These are phyloP conservation scores for Casuarina equisetifolia DNA, from an alignment of 306 rosid genomes.

Conservation along the genomic window DNA sequence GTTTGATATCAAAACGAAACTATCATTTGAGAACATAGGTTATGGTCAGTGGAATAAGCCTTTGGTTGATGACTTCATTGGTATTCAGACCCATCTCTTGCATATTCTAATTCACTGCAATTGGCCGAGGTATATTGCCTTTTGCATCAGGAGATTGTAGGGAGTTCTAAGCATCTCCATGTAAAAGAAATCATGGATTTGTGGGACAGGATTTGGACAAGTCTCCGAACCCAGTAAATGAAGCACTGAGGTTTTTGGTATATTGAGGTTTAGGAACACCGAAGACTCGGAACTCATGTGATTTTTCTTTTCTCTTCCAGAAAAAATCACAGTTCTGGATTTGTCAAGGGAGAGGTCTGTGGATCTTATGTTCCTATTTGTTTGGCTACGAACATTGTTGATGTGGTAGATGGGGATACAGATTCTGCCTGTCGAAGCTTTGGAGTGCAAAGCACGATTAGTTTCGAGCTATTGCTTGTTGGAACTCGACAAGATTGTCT, in stretches of 20 bases:
- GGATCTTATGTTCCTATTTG: slow-evolving; percentile 11
- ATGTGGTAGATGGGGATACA: too few species aligned
- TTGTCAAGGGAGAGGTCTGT: too few species aligned
- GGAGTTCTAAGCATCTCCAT: slow-evolving; percentile 61
- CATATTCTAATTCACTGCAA: slow-evolving; percentile 73
- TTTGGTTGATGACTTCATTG: slow-evolving; percentile 14
- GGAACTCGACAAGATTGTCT: too few species aligned
- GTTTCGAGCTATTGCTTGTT: too few species aligned
- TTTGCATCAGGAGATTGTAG: slow-evolving; percentile 75
- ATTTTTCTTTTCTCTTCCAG: too few species aligned
- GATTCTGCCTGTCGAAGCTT: too few species aligned
- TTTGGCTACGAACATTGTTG: slow-evolving; percentile 10
- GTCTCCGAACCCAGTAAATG: slow-evolving; percentile 56
- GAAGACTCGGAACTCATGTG: too few species aligned
- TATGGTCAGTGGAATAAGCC: too few species aligned
- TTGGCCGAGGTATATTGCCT: slow-evolving; percentile 22
- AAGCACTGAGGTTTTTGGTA: slow-evolving; percentile 71
- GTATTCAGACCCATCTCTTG: slow-evolving; percentile 57
- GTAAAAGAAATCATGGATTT: slow-evolving; percentile 82
- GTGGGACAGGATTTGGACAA: slow-evolving; percentile 76
- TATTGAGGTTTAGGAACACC: slow-evolving; percentile 46
- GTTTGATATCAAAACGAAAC: too few species aligned
- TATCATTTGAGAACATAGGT: too few species aligned
- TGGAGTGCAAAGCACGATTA: too few species aligned
- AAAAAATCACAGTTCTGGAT: too few species aligned